phyloP scores from a whole-genome alignment of 495 filamentous ascomycete species.

The Penicillium verhagenii region DNA sequence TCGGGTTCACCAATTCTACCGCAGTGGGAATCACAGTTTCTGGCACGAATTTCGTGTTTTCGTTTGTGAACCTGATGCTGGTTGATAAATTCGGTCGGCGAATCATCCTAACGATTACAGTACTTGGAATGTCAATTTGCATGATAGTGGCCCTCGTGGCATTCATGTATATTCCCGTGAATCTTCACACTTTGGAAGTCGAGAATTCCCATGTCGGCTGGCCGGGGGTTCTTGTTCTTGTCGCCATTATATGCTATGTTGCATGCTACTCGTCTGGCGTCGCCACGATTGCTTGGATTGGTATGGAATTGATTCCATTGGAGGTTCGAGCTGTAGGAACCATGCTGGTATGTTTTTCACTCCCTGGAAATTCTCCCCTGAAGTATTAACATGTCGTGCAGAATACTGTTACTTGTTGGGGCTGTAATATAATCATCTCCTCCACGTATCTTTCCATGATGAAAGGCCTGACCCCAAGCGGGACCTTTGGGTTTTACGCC shows the following conservation, averaged over 20 bases:
- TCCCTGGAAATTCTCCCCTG: background rate
- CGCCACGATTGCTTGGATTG: constrained; percentile 49
- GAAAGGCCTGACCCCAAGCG: constrained; percentile 46
- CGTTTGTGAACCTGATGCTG: constrained; percentile 44
- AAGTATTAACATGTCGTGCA: background rate
- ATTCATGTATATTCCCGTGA: constrained; percentile 51
- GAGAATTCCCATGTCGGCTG: constrained; percentile 25
- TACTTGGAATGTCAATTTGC: constrained; percentile 41
- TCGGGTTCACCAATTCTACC: constrained; percentile 50
- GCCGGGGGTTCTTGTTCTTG: constrained; percentile 42
- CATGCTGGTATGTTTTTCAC: constrained; percentile 35
- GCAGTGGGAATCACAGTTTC: constrained; percentile 51
- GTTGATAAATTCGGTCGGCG: constrained; percentile 51
- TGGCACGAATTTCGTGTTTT: constrained; percentile 53
- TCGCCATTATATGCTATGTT: constrained; percentile 46
- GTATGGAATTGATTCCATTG: constrained; percentile 47
- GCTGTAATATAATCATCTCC: constrained; percentile 50
- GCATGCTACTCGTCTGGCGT: constrained; percentile 45
- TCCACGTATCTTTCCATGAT: constrained; percentile 53
- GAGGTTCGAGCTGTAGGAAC: constrained; percentile 51
- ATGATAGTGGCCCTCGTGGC: constrained; percentile 44
- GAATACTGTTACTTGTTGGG: constrained; percentile 49
- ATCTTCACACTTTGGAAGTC: constrained; percentile 32
- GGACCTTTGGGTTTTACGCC: constrained; percentile 51
- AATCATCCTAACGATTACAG: constrained; percentile 42